Evolutionary conservation across 2,329 filamentous ascomycete species (phyloP), one percentile per base, ranked within the genome.

Genomic region (Alternaria sp.): DNA sequence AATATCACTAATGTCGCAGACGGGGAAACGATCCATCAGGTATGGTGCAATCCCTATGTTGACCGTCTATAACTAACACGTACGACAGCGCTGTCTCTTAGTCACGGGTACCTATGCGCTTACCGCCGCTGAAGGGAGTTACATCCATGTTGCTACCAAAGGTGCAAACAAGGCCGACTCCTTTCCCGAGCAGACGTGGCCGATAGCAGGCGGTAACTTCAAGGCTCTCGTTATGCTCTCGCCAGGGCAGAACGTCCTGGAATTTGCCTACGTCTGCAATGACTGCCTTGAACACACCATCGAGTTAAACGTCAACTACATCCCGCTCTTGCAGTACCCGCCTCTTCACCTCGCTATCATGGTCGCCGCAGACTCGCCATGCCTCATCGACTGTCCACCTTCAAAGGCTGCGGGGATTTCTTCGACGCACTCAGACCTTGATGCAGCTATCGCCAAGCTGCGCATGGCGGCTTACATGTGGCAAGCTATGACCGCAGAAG

Each of bases 401-500:
- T 49, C 63, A 46, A 77, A 79, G 53, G 61, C 65, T 6, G 70
- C 59, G 9, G 75, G 69, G 15, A 20, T 72, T 2, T 69, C 69
- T 21, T 73, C 71, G 3, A 66, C 75, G 4, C 75, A 78, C 41
- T 68, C 68, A 6, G 70, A 71, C 46, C 61, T 79, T 7, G 64
- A 74, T n/a, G 74, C 75, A 28, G 75, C 72, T 5, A 69, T 76
- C 41, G 69, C 71, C 8, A 79, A 79, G 67, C 66, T 78, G 12
- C 71, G 75, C n/a, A 77, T 75, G 69, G 71, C 75, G 7, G 75
- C 76, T 3, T 77, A 76, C 62, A 78, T 78, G 75, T 78, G 75
- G 75, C 75, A 79, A 59, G 75, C 75, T 14, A 67, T 75, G 66
- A 77, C 74, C n/a, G 76, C 75, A 2, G 75, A 78, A 60, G 74